Percentiles rank a stretch among this genome's conserved stretches.
phyloP scores from a whole-genome alignment of 2,329 filamentous ascomycete species.

The Aureobasidium pullulans region DNA sequence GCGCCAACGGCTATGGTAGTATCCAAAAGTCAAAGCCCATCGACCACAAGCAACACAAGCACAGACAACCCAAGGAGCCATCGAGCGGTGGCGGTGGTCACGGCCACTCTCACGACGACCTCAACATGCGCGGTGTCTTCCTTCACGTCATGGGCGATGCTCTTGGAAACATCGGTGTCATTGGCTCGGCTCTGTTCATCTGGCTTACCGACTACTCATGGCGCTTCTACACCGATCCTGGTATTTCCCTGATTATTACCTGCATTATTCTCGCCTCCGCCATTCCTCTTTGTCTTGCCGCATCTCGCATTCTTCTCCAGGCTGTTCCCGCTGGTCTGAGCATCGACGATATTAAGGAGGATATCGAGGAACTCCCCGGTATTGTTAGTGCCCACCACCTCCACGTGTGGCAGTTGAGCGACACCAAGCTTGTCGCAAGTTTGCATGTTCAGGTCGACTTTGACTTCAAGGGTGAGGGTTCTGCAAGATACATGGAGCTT shows the following conservation, averaged over 20 bases:
- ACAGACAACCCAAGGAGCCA: constrained; percentile 63
- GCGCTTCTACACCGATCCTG: constrained; percentile 82
- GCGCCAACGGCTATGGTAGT: constrained; percentile 23
- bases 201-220: constrained; percentile 80
- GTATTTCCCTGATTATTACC: constrained; percentile 90
- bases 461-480: constrained; percentile 74
- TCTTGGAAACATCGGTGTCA: constrained; percentile 79
- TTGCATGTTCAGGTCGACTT: constrained; percentile 91
- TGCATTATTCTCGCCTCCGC: constrained; percentile 65
- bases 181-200: constrained; percentile 75
- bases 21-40: constrained; percentile 25
- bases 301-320: constrained; percentile 83
- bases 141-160: constrained; percentile 71
- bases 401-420: constrained; percentile 95
- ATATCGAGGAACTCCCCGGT: constrained; percentile 77
- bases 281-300: constrained; percentile 70
- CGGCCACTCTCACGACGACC: constrained; percentile 73
- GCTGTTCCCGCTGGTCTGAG: constrained; percentile 84
- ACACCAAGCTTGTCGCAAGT: constrained; percentile 87
- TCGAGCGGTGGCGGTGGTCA: constrained; percentile 51
- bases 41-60: constrained; percentile 57
- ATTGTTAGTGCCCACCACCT: constrained; percentile 90
- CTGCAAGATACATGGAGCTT: constrained; percentile 79
- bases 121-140: constrained; percentile 84
- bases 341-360: constrained; percentile 83